Evolutionary conservation across 768 basidiomycete genomes (phyloP).

Genomic region (Neoboletus subvelutipes): DNA sequence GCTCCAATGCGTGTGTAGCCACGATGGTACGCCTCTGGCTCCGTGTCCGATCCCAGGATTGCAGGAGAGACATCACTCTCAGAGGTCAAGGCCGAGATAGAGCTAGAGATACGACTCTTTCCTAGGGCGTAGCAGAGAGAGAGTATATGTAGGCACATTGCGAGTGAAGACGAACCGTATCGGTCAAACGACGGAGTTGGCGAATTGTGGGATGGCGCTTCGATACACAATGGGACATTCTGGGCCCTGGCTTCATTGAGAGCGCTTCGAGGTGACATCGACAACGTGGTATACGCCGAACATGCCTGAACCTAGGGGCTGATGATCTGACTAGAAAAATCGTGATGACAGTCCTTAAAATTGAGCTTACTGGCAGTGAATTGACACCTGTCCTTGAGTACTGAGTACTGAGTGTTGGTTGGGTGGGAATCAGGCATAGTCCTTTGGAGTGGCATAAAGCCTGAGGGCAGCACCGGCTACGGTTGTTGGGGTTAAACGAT

Average conservation of each 20-base stretch:
- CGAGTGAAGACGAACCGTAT: no score
- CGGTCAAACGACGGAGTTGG: not conserved
- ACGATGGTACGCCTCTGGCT: not conserved
- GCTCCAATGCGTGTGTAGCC: not conserved
- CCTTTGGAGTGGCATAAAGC: not conserved
- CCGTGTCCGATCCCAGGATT: no score
- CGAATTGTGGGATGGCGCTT: not conserved
- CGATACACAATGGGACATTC: not conserved
- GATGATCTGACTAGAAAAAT: not conserved
- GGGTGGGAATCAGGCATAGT: not conserved
- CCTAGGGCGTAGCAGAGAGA: no score
- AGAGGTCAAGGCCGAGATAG: no score
- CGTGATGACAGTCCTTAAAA: no score
- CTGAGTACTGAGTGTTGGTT: not conserved
- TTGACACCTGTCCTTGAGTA: not conserved
- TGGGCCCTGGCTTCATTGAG: not conserved
- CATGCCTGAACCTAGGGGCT: not conserved
- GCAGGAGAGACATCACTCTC: no score
- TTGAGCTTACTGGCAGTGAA: not conserved
- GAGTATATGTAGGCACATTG: no score
- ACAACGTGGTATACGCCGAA: not conserved
- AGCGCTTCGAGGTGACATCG: not conserved
- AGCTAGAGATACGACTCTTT: no score
- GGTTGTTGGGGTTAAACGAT: no score
- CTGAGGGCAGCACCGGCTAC: no score